Base-by-base conservation (phyloP, 2,329 filamentous ascomycete genomes). In the Colletotrichum trifolii region DNA sequence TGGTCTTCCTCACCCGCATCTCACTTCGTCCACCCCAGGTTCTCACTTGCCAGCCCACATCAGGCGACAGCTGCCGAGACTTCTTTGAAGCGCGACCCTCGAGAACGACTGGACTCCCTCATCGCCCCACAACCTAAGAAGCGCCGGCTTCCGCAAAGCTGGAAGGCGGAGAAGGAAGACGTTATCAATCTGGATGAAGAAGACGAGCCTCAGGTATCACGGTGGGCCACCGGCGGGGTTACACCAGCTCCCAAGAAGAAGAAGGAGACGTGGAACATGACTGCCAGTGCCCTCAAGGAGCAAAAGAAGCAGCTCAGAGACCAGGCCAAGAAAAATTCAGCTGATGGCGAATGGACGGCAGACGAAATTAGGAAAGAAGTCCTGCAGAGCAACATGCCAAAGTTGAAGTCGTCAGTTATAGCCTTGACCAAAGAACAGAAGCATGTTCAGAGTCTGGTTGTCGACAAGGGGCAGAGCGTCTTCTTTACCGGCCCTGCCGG, bases 401-500 rank as follows among this genome's bases (percentile, higher is more conserved):
- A 77, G 73, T 40, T 48, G 7, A 76, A 86, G 60, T 78, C 87
- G 8, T 72, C 73, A 34, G 79, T 84, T 9, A 85, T 96, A 9
- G 89, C 90, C 60, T 82, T 99, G 40, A 97, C 93, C 74, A 86
- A 91, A 11, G 96, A 99, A 75, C 96, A 99, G 77, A 86, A 88
- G 65, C 88, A 92, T 64, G 93, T 99, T 10, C 82, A 96, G 62
- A 89, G 93, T 49, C 82, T 97, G 17, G 95, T 99, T 9, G 86
- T 93, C 8, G 87, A 96, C 25, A 82, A 92, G 68, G 87, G 87
- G 64, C 91, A 94, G 76, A 98, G 95, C 71, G 94, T 97, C 2
- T 99, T 99, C 81, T 99, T 99, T 77, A 99, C 96, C 1, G 96
- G 96, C 71, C 97, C 96, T 64, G 96, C 96, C 63, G 94, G 91